phyloP scores from a whole-genome alignment of 495 filamentous ascomycete species.

The Evernia prunastri region DNA sequence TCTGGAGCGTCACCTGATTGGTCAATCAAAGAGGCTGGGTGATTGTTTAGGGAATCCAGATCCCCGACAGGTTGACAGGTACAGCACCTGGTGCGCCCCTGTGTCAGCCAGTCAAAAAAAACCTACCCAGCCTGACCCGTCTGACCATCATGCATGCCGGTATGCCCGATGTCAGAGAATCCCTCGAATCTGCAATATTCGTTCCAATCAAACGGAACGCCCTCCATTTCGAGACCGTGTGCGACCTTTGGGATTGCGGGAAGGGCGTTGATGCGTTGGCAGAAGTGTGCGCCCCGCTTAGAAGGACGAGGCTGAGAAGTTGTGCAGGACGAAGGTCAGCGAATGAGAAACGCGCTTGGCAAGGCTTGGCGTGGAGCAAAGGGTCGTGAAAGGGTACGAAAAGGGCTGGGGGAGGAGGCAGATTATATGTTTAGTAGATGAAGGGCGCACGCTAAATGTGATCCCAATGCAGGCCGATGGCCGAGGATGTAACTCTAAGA shows the following conservation, averaged over 20 bases:
- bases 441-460: background rate
- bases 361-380: background rate
- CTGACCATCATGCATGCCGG: background rate
- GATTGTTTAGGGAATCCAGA: too few relatives aligned
- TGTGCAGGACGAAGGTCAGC: background rate
- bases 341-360: background rate
- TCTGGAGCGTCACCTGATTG: too few relatives aligned
- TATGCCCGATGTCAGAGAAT: background rate
- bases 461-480: background rate
- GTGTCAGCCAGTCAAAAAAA: constrained; percentile 3
- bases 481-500: background rate
- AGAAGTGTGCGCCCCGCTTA: background rate
- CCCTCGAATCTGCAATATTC: background rate
- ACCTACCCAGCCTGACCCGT: background rate
- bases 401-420: background rate
- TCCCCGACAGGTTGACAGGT: too few relatives aligned
- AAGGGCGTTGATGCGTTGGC: constrained; percentile 3
- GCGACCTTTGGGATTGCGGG: background rate
- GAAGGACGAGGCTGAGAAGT: background rate
- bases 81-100: too few relatives aligned
- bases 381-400: background rate
- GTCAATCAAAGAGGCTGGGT: too few relatives aligned
- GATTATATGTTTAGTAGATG: background rate
- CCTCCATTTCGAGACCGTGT: background rate
- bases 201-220: background rate